Percentiles rank a stretch among this genome's conserved stretches.
Evolutionary conservation across 257 asterid genomes (phyloP).

Genomic region (Fraxinus quadrangulata): DNA sequence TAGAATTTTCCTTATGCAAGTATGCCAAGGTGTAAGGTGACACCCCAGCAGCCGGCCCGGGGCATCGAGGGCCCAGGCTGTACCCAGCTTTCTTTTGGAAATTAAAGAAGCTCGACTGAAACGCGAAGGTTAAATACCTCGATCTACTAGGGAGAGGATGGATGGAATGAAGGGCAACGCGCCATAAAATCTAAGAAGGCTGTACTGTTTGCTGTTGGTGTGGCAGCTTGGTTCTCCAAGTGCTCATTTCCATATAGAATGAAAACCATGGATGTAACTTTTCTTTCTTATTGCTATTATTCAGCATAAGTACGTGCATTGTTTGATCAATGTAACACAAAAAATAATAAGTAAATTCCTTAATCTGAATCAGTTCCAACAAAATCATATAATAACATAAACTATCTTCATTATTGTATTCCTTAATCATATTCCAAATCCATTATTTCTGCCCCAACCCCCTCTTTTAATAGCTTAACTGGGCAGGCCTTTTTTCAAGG

Average conservation of each 20-base stretch:
- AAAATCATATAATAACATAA: neutral
- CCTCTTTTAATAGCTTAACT: neutral
- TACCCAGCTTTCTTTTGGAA: neutral
- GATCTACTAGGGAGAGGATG: neutral
- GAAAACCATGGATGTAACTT: neutral
- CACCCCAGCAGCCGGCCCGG: neutral
- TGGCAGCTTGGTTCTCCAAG: neutral
- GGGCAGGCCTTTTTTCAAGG: conserved; percentile 9
- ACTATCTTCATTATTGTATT: neutral
- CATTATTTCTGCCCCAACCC: neutral
- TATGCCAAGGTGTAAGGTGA: neutral
- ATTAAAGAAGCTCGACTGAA: neutral
- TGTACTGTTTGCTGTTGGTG: neutral
- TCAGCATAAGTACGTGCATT: neutral
- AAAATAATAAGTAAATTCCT: neutral
- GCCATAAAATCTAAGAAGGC: neutral
- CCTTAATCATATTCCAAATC: neutral
- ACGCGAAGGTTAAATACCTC: neutral
- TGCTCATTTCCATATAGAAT: neutral
- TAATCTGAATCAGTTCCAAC: conserved; percentile 11
- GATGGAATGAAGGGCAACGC: neutral
- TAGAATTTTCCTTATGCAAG: too few species aligned
- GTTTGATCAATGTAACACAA: neutral
- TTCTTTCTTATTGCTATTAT: neutral
- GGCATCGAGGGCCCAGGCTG: neutral